A percentile compares a stretch with the other conserved stretches of the same genome.
These are phyloP conservation scores for Hygrocybe punicea DNA, from an alignment of 768 basidiomycete species.

Conservation along the genomic window DNA sequence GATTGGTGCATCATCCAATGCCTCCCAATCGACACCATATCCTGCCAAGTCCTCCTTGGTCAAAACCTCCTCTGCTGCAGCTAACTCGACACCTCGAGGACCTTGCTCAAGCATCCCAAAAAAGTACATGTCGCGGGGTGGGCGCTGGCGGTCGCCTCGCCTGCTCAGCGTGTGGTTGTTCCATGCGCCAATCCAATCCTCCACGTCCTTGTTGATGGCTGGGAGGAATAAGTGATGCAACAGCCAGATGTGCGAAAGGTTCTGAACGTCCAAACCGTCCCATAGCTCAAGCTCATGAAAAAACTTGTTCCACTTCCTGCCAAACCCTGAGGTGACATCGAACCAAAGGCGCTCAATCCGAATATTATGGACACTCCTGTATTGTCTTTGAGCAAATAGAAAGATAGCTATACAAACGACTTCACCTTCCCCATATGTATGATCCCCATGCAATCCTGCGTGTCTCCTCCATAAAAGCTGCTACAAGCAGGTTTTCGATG, in stretches of 20 bases:
- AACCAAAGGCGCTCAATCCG: conserved; percentile 41
- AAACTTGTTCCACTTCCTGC: conserved; percentile 38
- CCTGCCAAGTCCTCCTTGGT: conserved; percentile 11
- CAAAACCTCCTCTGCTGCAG: background rate
- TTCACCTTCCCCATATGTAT: conserved; percentile 40
- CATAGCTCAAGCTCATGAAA: conserved; percentile 34
- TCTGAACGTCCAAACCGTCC: conserved; percentile 24
- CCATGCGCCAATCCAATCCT: conserved; percentile 33
- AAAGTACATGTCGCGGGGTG: conserved; percentile 29
- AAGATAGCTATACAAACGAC: background rate
- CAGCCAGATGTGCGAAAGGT: conserved; percentile 38
- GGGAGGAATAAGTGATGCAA: conserved; percentile 38
- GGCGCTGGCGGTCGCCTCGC: conserved; percentile 14
- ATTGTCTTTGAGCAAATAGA: background rate
- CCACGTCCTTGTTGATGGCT: conserved; percentile 29
- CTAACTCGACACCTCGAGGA: conserved; percentile 18
- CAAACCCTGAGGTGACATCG: conserved; percentile 35
- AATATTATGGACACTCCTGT: conserved; percentile 41
- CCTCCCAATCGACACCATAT: conserved; percentile 30
- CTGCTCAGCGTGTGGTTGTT: conserved; percentile 32
- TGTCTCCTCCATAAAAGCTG: conserved; percentile 27
- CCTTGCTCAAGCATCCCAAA: conserved; percentile 35
- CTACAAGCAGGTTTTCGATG: conserved; percentile 33
- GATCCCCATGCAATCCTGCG: conserved; percentile 25
- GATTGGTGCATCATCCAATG: conserved; percentile 9